These are phyloP conservation scores for Calocybe gangraenosa DNA, from an alignment of 768 basidiomycete genomes.

Conservation along the genomic window DNA sequence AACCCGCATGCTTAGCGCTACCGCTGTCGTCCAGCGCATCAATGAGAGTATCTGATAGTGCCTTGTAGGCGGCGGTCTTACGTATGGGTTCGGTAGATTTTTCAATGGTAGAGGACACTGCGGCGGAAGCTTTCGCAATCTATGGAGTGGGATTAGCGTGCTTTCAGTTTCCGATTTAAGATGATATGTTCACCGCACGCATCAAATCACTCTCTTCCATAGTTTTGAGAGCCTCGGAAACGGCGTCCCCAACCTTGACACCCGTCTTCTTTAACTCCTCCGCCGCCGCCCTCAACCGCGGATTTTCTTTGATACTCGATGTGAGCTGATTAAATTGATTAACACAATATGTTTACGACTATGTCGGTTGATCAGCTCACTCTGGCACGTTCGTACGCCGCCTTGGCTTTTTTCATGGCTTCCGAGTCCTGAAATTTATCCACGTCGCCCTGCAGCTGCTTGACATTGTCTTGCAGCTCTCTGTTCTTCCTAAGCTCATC, in stretches of 20 bases:
- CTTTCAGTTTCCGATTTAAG: conserved; percentile 17
- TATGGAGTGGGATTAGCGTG: conserved; percentile 22
- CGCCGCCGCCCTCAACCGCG: conserved; percentile 84
- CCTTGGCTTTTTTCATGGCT: conserved; percentile 88
- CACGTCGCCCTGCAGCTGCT: conserved; percentile 96
- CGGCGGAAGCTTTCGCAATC: conserved; percentile 84
- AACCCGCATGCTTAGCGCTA: conserved; percentile 91
- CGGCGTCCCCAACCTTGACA: conserved; percentile 90
- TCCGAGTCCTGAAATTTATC: conserved; percentile 97
- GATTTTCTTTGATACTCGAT: conserved; percentile 95
- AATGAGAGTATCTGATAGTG: conserved; percentile 79
- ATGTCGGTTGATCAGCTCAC: conserved; percentile 47
- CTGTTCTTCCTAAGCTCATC: conserved; percentile 93
- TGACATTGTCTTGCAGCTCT: conserved; percentile 94
- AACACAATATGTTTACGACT: conserved; percentile 4
- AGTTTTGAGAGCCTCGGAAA: conserved; percentile 82
- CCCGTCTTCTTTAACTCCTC: conserved; percentile 90
- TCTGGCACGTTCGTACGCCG: conserved; percentile 91
- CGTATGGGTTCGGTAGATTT: conserved; percentile 95
- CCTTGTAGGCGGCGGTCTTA: conserved; percentile 93
- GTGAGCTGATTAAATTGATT: conserved; percentile 52
- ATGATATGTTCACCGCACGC: conserved; percentile 52
- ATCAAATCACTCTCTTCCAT: conserved; percentile 96
- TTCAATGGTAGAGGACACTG: conserved; percentile 81
- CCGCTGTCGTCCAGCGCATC: conserved; percentile 95